Percentiles rank a stretch among this genome's conserved stretches.
Evolutionary conservation across 2,329 filamentous ascomycete genomes (phyloP).

Genomic region (Tetracladium maxilliforme): DNA sequence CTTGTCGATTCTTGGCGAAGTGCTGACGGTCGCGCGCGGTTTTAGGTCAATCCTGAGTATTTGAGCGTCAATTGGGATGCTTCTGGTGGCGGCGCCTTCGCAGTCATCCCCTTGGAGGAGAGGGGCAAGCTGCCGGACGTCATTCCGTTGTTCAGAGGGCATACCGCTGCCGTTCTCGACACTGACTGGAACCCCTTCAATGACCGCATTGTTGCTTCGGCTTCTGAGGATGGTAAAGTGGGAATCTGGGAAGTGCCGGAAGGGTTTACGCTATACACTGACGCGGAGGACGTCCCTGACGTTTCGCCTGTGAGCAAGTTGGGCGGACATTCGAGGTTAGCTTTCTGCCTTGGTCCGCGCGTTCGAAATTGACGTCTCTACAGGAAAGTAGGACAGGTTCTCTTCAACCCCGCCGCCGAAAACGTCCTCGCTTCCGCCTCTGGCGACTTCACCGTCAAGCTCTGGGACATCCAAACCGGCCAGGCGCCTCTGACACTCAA

Average conservation of each 20-base stretch:
- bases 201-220: constrained; percentile 81
- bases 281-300: constrained; percentile 72
- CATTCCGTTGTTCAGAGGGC: constrained; percentile 88
- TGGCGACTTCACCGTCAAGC: constrained; percentile 85
- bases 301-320: constrained; percentile 72
- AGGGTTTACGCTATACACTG: constrained; percentile 69
- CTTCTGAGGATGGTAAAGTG: constrained; percentile 92
- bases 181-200: constrained; percentile 99
- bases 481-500: constrained; percentile 62
- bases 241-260: constrained; percentile 93
- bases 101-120: constrained; percentile 84
- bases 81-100: constrained; percentile 89
- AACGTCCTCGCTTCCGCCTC: constrained; percentile 92
- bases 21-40: constrained; percentile 10
- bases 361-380: constrained; percentile 6
- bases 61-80: constrained; percentile 98
- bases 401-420: constrained; percentile 93
- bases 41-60: constrained; percentile 84
- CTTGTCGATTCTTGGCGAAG: not conserved
- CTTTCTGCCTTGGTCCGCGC: constrained; percentile 2
- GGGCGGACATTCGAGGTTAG: constrained; percentile 71
- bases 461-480: constrained; percentile 84
- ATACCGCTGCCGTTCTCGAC: constrained; percentile 90
- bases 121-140: constrained; percentile 82
- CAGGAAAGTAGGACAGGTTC: constrained; percentile 93